Evolutionary conservation across 2,329 filamentous ascomycete species (phyloP).

Genomic region (Colletotrichum tamarilloi): DNA sequence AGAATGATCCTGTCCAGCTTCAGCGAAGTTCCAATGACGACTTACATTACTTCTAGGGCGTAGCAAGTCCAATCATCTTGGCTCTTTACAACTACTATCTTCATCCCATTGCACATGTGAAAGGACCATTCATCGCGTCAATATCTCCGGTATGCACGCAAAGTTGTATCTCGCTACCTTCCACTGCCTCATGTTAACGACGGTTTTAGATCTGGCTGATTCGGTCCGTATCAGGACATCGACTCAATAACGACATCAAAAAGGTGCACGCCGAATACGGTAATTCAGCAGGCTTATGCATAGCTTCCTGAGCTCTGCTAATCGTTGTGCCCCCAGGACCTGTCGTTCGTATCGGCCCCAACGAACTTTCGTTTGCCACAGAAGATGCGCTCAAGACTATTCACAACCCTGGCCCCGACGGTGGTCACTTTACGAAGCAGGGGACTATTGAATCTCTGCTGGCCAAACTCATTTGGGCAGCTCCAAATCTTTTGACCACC

Average conservation of each 20-base stretch:
- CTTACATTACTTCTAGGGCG: background rate
- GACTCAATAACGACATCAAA: constrained; percentile 25
- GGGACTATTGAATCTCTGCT: constrained; percentile 10
- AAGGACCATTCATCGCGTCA: constrained; percentile 2
- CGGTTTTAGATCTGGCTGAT: constrained; percentile 18
- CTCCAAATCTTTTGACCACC: constrained; percentile 12
- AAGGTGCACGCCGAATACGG: constrained; percentile 12
- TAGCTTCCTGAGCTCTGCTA: too few relatives aligned
- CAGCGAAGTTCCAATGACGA: background rate
- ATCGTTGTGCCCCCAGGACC: background rate
- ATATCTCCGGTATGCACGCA: background rate
- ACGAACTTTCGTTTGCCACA: constrained; percentile 17
- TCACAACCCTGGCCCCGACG: constrained; percentile 6
- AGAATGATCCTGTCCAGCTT: background rate
- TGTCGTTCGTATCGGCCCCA: constrained; percentile 16
- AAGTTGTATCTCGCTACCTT: background rate
- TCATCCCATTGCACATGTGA: constrained; percentile 8
- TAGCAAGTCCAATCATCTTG: background rate
- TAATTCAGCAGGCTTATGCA: background rate
- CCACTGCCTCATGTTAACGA: background rate
- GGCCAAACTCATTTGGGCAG: constrained; percentile 10
- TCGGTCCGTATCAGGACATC: background rate
- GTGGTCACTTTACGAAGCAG: constrained; percentile 20
- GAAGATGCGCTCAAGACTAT: constrained; percentile 18
- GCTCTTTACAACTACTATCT: constrained; percentile 14